phyloP scores from a whole-genome alignment of 2,329 filamentous ascomycete genomes.

The Sphaerulina musiva region DNA sequence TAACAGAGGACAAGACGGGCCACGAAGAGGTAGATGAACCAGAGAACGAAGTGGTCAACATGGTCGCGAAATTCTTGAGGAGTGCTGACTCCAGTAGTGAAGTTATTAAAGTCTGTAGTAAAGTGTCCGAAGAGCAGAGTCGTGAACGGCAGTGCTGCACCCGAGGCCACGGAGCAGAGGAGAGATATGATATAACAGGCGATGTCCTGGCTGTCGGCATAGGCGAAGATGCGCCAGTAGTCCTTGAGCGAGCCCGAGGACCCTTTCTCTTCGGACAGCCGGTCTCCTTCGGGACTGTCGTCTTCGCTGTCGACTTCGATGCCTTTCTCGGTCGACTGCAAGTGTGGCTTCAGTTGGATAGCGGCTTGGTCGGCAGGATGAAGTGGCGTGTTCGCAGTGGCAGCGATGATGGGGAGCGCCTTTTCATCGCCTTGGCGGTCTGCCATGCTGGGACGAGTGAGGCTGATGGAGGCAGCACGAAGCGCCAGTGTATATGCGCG shows the following conservation, averaged over 20 bases:
- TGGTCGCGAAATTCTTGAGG: constrained; percentile 18
- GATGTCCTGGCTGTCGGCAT: constrained; percentile 27
- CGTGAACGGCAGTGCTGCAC: constrained; percentile 45
- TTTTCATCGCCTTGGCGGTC: constrained; percentile 11
- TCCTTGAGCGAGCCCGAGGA: constrained; percentile 19
- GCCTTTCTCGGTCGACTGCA: constrained; percentile 5
- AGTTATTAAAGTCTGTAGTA: constrained; percentile 44
- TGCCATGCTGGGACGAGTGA: not conserved
- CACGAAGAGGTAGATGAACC: constrained; percentile 65
- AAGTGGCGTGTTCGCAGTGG: constrained; percentile 5
- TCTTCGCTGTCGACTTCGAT: constrained; percentile 7
- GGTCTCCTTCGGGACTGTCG: constrained; percentile 1
- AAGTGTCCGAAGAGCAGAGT: constrained; percentile 47
- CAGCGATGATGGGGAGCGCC: constrained; percentile 4
- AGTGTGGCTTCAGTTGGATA: constrained; percentile 5
- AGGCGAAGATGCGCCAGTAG: constrained; percentile 31
- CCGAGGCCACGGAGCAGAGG: constrained; percentile 38
- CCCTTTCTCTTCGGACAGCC: constrained; percentile 8
- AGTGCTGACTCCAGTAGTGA: constrained; percentile 20
- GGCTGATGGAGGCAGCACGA: no score
- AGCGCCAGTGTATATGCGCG: no score
- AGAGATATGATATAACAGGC: constrained; percentile 28
- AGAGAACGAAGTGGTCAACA: constrained; percentile 46
- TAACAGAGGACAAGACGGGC: constrained; percentile 60
- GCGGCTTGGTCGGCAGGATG: not conserved